A percentile compares a stretch with the other conserved stretches of the same genome.
Evolutionary conservation across 2,329 filamentous ascomycete genomes (phyloP).

Genomic region (Pseudocercospora eumusae): DNA sequence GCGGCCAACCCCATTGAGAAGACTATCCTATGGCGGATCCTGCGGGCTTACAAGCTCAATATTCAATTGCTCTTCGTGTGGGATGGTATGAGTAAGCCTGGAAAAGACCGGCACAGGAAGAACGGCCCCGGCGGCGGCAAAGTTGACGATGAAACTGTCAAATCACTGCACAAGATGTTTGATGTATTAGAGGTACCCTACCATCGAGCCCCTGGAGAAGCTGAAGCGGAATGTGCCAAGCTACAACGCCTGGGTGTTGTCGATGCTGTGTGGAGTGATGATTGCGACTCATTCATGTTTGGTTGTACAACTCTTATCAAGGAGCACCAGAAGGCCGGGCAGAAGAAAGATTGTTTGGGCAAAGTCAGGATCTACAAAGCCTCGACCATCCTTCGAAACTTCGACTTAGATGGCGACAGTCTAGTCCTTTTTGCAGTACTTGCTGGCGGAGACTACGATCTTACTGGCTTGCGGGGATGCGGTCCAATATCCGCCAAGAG

Average conservation of each 20-base stretch:
- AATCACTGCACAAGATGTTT: conserved; percentile 43
- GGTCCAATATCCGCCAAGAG: conserved; percentile 38
- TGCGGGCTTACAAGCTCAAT: conserved; percentile 51
- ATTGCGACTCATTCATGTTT: conserved; percentile 53
- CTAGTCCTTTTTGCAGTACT: conserved; percentile 47
- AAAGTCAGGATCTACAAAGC: conserved; percentile 40
- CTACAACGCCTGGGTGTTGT: conserved; percentile 49
- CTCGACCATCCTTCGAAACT: conserved; percentile 32
- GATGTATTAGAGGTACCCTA: conserved; percentile 45
- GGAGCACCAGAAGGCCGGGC: conserved; percentile 38
- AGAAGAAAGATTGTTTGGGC: conserved; percentile 39
- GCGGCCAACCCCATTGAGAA: conserved; percentile 48
- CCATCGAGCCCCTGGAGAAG: conserved; percentile 51
- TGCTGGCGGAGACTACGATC: conserved; percentile 47
- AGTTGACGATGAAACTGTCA: conserved; percentile 40
- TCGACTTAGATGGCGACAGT: conserved; percentile 41
- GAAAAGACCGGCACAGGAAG: conserved; percentile 24
- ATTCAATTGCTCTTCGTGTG: conserved; percentile 58
- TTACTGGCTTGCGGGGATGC: conserved; percentile 42
- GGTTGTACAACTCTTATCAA: conserved; percentile 48
- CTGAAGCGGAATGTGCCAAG: conserved; percentile 51
- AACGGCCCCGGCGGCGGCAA: conserved; percentile 40
- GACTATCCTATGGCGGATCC: conserved; percentile 45
- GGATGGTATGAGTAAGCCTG: conserved; percentile 52
- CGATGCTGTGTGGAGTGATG: conserved; percentile 54